Evolutionary conservation across 345 rosid species (phyloP), one percentile per base, ranked within the genome.

Genomic region (Noccaea bulbosa): DNA sequence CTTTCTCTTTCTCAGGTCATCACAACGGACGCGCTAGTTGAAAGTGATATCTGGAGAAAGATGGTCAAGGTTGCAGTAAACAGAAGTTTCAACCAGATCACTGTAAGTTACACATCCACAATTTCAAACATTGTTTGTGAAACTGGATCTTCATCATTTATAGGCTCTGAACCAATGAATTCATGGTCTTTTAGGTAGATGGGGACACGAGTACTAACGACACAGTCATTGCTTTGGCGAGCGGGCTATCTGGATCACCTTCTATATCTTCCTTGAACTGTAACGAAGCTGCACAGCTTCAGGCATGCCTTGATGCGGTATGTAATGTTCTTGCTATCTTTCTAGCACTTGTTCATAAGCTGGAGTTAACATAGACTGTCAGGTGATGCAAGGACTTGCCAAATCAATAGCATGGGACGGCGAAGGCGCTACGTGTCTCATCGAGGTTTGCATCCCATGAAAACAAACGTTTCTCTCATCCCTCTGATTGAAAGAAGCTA

Each of bases 361-460:
- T 73, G 54, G 53, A n/a, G 43, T 50, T 67, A 22, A 24, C 55
- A 34, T 65, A 0, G 20, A 5, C 20, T 17, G 59, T 40, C 82
- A 93, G 98, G 97, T 93, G 60, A 93, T 89, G 99, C 96, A 93
- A 86, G 94, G 96, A 70, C 96, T 91, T 55, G 99, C 99, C 16
- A 93, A 91, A 81, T 91, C 99, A 78, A 82, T 91, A 71, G 98
- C 99, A 74, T 94, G 96, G 99, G 99, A 93, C 85, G 99, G 99
- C 57, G 99, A 91, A 79, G 99, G 98, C 53, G 96, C 99, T 44
- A 91, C 99, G 2, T 94, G 99, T 77, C 79, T 94, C 60, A 84
- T 91, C 77, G 97, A 94, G 97, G 99, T 88, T 45, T 12, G 74
- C 45, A 48, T 65, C 37, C 14, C 22, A 35, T 46, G 11, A 10